Conservation (phyloP, 495 filamentous ascomycete species). For the Apiosordaria backusii region DNA sequence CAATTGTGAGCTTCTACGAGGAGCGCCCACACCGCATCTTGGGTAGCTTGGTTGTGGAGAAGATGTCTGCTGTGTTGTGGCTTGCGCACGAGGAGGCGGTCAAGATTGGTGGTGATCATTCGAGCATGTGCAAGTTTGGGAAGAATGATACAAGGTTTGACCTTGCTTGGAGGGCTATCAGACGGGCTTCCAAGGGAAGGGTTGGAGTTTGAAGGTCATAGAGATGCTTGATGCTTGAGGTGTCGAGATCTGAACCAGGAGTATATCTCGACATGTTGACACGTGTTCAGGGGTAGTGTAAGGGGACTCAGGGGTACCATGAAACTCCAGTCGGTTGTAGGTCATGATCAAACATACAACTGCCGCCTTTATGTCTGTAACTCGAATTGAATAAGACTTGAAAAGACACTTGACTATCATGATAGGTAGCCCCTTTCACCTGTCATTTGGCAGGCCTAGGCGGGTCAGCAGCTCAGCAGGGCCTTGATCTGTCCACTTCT, state of each 20-base stretch:
- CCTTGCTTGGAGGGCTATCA: conserved; percentile 8
- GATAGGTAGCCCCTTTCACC: not conserved
- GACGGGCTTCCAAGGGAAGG: not conserved
- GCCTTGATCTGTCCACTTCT: conserved; percentile 28
- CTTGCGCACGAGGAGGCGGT: conserved; percentile 10
- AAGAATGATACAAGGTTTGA: conserved; percentile 8
- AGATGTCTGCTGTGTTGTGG: conserved; percentile 8
- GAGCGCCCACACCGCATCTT: conserved; percentile 6
- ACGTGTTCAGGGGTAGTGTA: not conserved
- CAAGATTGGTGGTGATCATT: conserved; percentile 10
- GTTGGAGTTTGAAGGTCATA: not conserved
- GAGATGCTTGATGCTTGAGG: not conserved
- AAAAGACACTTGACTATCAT: no score
- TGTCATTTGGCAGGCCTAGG: conserved; percentile 13
- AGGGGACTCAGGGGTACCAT: not conserved
- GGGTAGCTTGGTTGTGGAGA: conserved; percentile 13
- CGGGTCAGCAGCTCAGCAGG: conserved; percentile 14
- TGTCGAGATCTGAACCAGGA: no score
- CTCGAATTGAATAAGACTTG: no score
- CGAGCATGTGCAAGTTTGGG: conserved; percentile 14
- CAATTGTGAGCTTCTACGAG: conserved; percentile 23
- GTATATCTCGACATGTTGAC: no score
- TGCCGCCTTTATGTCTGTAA: not conserved
- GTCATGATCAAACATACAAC: not conserved
- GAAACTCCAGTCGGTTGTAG: no score